These are phyloP conservation scores for Secale cereale DNA, from an alignment of 176 grass and related monocot genomes.

Conservation along the genomic window DNA sequence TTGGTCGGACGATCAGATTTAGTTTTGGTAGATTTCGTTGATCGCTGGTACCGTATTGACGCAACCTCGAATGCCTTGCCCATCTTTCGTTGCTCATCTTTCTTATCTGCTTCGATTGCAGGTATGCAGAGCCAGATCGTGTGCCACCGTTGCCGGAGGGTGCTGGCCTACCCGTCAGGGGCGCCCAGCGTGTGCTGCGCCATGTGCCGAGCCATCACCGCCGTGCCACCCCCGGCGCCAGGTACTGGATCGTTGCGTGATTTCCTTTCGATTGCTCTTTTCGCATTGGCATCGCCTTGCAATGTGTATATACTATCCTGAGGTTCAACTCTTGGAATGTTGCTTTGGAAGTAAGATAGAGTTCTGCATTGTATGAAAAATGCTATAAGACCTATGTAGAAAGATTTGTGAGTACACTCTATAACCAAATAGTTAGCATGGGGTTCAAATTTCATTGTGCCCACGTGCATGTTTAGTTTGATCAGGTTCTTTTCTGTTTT, in stretches of 20 bases:
- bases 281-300: neutral
- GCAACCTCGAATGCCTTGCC: neutral
- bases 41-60: neutral
- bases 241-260: neutral
- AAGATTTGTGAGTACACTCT: neutral
- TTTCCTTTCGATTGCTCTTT: neutral
- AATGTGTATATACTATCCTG: neutral
- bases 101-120: neutral
- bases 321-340: neutral
- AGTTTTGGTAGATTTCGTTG: neutral
- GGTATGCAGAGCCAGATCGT: slow-evolving; percentile 87
- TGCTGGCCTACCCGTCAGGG: slow-evolving; percentile 67
- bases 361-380: neutral
- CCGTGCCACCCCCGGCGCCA: slow-evolving; percentile 54
- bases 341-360: neutral
- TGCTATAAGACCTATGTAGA: neutral
- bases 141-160: slow-evolving; percentile 63
- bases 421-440: neutral
- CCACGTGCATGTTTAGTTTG: neutral
- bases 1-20: neutral
- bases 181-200: slow-evolving; percentile 80
- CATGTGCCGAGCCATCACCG: slow-evolving; percentile 64
- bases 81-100: neutral
- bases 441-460: neutral
- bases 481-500: too few species aligned